A percentile compares a stretch with the other conserved stretches of the same genome.
These are phyloP conservation scores for Saccharum officinarum DNA, from an alignment of 176 grass and related monocot genomes.

Conservation along the genomic window DNA sequence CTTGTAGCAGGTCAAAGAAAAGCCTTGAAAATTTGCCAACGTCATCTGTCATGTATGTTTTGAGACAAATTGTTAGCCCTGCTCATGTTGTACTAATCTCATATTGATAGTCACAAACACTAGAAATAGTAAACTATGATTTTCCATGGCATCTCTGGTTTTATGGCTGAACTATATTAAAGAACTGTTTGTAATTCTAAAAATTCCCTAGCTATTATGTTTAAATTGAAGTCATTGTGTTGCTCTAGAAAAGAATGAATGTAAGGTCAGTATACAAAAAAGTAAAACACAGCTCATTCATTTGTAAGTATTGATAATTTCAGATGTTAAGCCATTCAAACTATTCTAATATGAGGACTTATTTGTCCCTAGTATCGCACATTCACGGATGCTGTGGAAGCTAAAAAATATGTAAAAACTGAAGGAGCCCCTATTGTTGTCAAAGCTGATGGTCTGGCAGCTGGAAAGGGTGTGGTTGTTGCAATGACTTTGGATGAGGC, in stretches of 20 bases:
- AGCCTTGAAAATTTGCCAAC: no score
- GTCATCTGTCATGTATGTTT: no score
- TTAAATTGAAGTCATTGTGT: background rate
- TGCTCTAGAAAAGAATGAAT: background rate
- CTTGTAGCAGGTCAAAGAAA: no score
- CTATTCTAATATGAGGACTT: background rate
- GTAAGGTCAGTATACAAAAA: background rate
- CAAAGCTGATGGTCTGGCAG: conserved; percentile 87
- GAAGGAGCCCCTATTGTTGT: conserved; percentile 85
- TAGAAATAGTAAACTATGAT: background rate
- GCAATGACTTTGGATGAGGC: conserved; percentile 79
- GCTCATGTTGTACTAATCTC: background rate
- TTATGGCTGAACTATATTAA: background rate
- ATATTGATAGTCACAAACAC: background rate
- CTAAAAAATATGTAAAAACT: conserved; percentile 67
- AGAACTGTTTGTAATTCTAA: background rate
- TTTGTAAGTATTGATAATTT: conserved; percentile 5
- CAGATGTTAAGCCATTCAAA: background rate
- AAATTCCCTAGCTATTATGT: background rate
- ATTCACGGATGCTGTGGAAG: conserved; percentile 63
- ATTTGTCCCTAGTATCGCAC: conserved; percentile 59
- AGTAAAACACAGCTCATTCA: background rate
- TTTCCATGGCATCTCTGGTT: background rate
- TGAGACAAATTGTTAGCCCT: background rate
- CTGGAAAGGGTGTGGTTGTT: conserved; percentile 84